Evolutionary conservation across 805 yeast genomes (phyloP), one percentile per base, ranked within the genome.

Genomic region (Middelhovenomyces tepae): DNA sequence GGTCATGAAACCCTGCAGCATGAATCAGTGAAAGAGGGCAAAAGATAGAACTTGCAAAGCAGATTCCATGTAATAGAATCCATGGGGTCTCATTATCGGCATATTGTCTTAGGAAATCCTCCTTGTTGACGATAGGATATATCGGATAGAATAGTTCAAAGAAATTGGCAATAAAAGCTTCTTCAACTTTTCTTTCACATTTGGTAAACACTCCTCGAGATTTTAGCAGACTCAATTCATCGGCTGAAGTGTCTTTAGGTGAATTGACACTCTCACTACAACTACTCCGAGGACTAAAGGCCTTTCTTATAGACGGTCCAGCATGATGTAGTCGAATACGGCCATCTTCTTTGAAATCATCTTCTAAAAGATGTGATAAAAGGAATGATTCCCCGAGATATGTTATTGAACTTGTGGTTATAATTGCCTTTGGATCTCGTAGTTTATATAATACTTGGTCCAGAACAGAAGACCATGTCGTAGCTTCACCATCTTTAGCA

Each of bases 301-400:
- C n/a, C n/a, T n/a, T n/a, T n/a, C n/a, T n/a, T n/a, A n/a, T n/a
- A n/a, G n/a, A n/a, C n/a, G n/a, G n/a, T n/a, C n/a, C n/a, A n/a
- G n/a, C 29, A 5, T 10, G 25, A 9, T 9, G 8, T 10, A 39
- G 33, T 10, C 22, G 27, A 14, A 39, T 27, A 15, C 37, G 40
- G 7, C 41, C 43, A 17, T 38, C 29, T 4, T 35, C 39, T 7
- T 20, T 14, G 20, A 35, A 24, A n/a, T 18, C 24, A 13, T 36
- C 14, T 20, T n/a, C n/a, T n/a, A 39, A 19, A 4, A 39, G 35
- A 22, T 31, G 18, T 5, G 29, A 16, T 24, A 39, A 24, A 5
- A 41, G 43, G 13, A 27, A 39, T 8, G 42, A 35, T 24, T 38
- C 42, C 15, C 42, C 42, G 2, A 38, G 20, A 16, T 27, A 38